Evolutionary conservation across 192 early-diverging fungal species (phyloP), one percentile per base, ranked within the genome.

Genomic region (Coemansia sp.): DNA sequence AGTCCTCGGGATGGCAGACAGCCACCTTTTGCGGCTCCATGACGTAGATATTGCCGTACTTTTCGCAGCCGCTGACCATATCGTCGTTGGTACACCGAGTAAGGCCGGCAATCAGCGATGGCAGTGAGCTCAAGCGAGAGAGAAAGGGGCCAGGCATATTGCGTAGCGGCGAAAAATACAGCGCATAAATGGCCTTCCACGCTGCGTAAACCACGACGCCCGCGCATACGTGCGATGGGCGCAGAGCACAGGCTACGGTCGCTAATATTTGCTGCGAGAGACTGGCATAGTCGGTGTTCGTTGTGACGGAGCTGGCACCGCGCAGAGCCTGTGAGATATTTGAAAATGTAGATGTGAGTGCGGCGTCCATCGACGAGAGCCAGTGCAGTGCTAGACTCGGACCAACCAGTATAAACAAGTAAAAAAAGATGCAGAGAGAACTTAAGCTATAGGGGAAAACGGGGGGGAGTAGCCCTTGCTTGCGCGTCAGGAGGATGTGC

Each of bases 1-100:
- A 73, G 60, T 79, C 76, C 5, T 66, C 65, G 3, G 73, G 73
- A 31, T 80, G 38, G 50, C 78, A 71, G 28, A 80, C 55, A 0
- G 62, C 62, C 4, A 80, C 78, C 35, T 68, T 71, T 20, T 39
- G 42, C 9, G 72, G 69, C 48, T 66, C 78, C 58, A 71, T 71
- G 5, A 67, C 35, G 31, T 60, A 80, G 18, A 80, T 37, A 18
- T 46, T 57, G 38, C 78, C 78, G 62, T 71, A 69, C 59, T 14
- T 14, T 11, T 56, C 23, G 43, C 60, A 67, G 34, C 59, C 62
- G 7, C 55, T 6, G 1, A 75, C 40, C 67, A 74, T 65, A 24
- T 67, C 67, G 55, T 80, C 73, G 56, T 70, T 66, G 6, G 67
- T 65, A 35, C 62, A 55, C 23, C 71, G 31, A 0, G 62, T 58